Conservation (phyloP, 768 basidiomycete genomes). For the Hericium alpestre region DNA sequence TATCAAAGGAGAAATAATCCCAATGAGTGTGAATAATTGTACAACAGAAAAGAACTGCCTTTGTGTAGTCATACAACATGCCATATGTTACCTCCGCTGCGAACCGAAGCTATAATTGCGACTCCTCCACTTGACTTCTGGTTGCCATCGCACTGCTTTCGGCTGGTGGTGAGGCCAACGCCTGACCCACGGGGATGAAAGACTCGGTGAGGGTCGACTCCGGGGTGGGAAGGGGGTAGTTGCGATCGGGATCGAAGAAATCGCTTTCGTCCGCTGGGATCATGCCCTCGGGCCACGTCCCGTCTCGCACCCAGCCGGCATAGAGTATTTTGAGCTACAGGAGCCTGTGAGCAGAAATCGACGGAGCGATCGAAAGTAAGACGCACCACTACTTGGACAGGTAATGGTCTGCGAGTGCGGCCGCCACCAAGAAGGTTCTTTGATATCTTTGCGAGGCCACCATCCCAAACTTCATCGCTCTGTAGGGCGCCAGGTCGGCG, state of each 20-base stretch:
- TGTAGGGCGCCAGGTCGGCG: constrained; percentile 34
- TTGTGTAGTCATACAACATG: too few relatives aligned
- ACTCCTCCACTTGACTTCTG: neutral
- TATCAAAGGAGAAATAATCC: too few relatives aligned
- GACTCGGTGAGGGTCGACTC: too few relatives aligned
- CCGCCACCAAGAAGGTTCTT: constrained; percentile 48
- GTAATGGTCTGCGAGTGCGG: constrained; percentile 47
- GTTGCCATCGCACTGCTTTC: neutral
- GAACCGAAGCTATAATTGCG: neutral
- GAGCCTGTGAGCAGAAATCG: constrained; percentile 8
- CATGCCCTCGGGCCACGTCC: constrained; percentile 62
- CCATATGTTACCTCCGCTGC: too few relatives aligned
- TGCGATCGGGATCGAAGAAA: constrained; percentile 7
- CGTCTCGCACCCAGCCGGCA: constrained; percentile 65
- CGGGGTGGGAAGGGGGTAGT: neutral
- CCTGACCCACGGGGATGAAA: too few relatives aligned
- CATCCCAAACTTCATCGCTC: constrained; percentile 44
- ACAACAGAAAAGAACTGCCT: too few relatives aligned
- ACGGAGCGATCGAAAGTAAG: neutral
- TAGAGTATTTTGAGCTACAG: constrained; percentile 62
- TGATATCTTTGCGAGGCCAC: constrained; percentile 53
- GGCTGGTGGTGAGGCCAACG: too few relatives aligned
- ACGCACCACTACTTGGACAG: constrained; percentile 53
- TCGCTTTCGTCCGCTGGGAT: constrained; percentile 8
- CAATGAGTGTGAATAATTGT: too few relatives aligned